Evolutionary conservation across 1,284 basidiomycete species (phyloP), one percentile per base, ranked within the genome.

Genomic region (Cystobasidium pallidum): DNA sequence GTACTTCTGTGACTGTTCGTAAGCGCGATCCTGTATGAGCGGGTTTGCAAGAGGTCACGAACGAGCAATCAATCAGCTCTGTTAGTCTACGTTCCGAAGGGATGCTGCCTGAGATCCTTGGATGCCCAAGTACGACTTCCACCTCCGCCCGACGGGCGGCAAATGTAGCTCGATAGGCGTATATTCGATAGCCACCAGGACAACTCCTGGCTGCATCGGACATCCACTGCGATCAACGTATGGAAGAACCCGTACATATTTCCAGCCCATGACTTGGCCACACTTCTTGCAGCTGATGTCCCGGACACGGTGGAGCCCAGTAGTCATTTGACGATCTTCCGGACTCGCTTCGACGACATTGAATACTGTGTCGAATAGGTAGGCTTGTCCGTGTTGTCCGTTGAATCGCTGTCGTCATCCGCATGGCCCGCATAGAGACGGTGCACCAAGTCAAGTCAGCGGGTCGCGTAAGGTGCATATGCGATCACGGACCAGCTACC

Each of bases 221-320:
- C 43, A 45, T 3, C 8, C 7, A 45, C 3, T 15, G 4, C 3
- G 3, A 15, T 19, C 11, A 17, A 45, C 4, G 11, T 26, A 10
- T 24, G 10, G n/a, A 10, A 24, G 6, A 7, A 0, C 2, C 86
- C 90, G 82, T 80, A 94, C 94, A 81, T 99, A 99, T 91, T 96
- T 96, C 95, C 95, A 98, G 66, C 95, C 95, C 34, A 98, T 85
- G 15, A 86, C 87, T 39, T 86, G 86, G 70, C 87, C 86, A 82
- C 95, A 98, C 80, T 94, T 95, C 82, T 85, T 82, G 82, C 96
- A 99, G 81, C 86, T 91, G 75, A 98, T 91, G 80, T 99, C 95
- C 70, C 95, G 88, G 39, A 99, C 95, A 28, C 91, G 93, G 82
- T 99, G 95, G 78, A 91, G 87, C 15, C 95, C 95, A 13, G 95